Evolutionary conservation across 2,329 filamentous ascomycete genomes (phyloP), one percentile per base, ranked within the genome.

Genomic region (Hypoxylon sp.): DNA sequence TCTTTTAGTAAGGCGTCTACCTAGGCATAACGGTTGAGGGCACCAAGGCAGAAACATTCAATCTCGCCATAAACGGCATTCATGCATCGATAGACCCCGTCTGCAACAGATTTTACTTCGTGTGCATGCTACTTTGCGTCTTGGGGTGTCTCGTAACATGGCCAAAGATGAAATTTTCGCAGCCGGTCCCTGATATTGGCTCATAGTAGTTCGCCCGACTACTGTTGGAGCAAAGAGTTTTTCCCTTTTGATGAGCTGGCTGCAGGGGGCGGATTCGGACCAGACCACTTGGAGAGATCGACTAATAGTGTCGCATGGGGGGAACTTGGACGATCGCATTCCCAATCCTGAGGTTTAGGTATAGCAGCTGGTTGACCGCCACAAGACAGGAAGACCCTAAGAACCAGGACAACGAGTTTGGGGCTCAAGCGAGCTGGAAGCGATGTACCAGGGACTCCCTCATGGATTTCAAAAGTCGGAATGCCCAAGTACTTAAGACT

Each of bases 331-430:
- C 59, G 62, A 66, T 66, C 66, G 51, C 54, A 56, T 61, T 53
- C 53, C 56, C 44, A 64, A 59, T 50, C 20, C 37, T 67, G 48
- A 59, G 44, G 64, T 58, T 57, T 20, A 42, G 37, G 55, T 37
- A 66, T 54, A 25, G 56, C 22, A 53, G 55, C 17, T 55, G 61
- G 60, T 69, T 72, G 69, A 72, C 69, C 69, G 69, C 69, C 61
- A 64, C 40, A 44, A 49, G n/a, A 56, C 37, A 37, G 54, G 20
- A 44, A 57, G 30, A 40, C 1, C 11, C 54, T 40, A 62, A 62
- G 53, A 70, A 68, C 58, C 17, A 72, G 66, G 69, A 67, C 66
- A 71, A 66, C 27, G 30, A 25, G 44, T 37, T 44, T 50, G 20
- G 57, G 59, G 63, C 61, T 60, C 30, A 54, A 59, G 64, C 64